A percentile compares a stretch with the other conserved stretches of the same genome.
These are phyloP conservation scores for Fistulinella prunicolor DNA, from an alignment of 768 basidiomycete genomes.

Conservation along the genomic window DNA sequence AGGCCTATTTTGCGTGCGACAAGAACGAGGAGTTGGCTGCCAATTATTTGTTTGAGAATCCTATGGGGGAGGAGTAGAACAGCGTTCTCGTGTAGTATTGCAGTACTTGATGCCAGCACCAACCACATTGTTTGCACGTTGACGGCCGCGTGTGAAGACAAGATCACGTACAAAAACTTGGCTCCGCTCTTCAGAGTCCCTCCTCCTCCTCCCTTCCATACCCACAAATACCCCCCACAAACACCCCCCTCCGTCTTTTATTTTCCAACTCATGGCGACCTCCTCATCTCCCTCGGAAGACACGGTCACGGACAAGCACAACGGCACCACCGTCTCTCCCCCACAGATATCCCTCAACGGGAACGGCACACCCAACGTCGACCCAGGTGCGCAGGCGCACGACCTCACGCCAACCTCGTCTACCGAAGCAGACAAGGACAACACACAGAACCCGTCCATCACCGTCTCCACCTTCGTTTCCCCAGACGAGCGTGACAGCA, in stretches of 20 bases:
- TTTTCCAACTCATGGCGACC: conserved; percentile 22
- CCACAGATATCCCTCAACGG: conserved; percentile 26
- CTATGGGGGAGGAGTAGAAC: conserved; percentile 54
- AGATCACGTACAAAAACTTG: conserved; percentile 31
- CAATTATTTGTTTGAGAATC: conserved; percentile 90
- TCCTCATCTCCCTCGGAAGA: conserved; percentile 17
- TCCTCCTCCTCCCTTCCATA: conserved; percentile 21
- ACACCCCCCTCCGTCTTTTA: background rate
- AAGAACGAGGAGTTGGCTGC: conserved; percentile 97
- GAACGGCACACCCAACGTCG: conserved; percentile 20
- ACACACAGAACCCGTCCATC: conserved; percentile 32
- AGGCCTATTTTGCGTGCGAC: conserved; percentile 94
- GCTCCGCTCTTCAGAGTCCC: conserved; percentile 18
- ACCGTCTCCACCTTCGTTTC: conserved; percentile 34
- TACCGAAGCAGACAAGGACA: conserved; percentile 38
- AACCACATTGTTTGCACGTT: conserved; percentile 30
- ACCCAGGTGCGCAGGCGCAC: conserved; percentile 27
- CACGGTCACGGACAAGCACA: conserved; percentile 22
- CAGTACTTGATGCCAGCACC: conserved; percentile 1
- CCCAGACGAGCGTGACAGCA: conserved; percentile 32
- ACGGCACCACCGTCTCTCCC: conserved; percentile 8
- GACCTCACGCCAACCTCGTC: conserved; percentile 30
- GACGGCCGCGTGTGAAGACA: conserved; percentile 26
- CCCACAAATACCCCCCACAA: conserved; percentile 27
- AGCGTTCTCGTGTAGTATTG: too few relatives aligned